Conservation (phyloP, 345 rosid species). For the Garcia nutans region DNA sequence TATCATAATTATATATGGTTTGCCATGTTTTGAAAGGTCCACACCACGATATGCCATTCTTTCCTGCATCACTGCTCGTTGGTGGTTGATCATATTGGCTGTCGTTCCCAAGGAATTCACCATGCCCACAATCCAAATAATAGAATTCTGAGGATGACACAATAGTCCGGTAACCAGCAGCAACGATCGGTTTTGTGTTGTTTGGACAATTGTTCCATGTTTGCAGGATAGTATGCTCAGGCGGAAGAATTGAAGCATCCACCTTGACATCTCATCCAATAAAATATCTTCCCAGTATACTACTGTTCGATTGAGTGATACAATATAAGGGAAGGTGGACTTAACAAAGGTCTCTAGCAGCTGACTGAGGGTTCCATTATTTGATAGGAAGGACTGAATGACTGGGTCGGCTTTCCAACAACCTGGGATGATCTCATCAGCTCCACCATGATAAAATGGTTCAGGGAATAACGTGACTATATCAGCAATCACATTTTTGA, state of each 20-base stretch:
- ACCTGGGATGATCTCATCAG: slow-evolving; percentile 71
- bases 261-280: slow-evolving; percentile 53
- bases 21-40: slow-evolving; percentile 95
- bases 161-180: slow-evolving; percentile 71
- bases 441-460: slow-evolving; percentile 69
- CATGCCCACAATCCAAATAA: slow-evolving; percentile 86
- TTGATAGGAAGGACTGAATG: slow-evolving; percentile 54
- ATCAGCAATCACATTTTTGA: slow-evolving; percentile 58
- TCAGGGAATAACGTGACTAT: slow-evolving; percentile 58
- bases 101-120: slow-evolving; percentile 67
- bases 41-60: slow-evolving; percentile 71
- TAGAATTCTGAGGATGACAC: slow-evolving; percentile 83
- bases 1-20: slow-evolving; percentile 73
- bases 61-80: slow-evolving; percentile 7
- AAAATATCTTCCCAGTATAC: slow-evolving; percentile 87
- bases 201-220: slow-evolving; percentile 77
- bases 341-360: slow-evolving; percentile 62
- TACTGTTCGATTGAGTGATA: slow-evolving; percentile 67
- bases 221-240: slow-evolving; percentile 63
- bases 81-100: slow-evolving; percentile 55
- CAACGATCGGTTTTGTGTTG: slow-evolving; percentile 62
- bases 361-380: slow-evolving; percentile 64
- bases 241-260: slow-evolving; percentile 48
- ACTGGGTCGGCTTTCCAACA: slow-evolving; percentile 76
- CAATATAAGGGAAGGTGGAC: slow-evolving; percentile 56